These are phyloP conservation scores for Isatis tinctoria DNA, from an alignment of 345 rosid species.

Conservation along the genomic window DNA sequence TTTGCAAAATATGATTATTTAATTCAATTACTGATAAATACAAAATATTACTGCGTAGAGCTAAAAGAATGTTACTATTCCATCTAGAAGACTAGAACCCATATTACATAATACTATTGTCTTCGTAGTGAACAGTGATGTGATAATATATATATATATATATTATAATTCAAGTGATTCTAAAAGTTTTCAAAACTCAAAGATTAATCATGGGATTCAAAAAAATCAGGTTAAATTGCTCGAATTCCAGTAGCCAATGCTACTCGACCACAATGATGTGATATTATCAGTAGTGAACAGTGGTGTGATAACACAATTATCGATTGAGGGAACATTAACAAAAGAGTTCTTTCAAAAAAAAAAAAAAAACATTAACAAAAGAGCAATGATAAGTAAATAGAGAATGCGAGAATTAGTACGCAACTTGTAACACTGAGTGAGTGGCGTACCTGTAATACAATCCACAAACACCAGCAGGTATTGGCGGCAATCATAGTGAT, in stretches of 20 bases:
- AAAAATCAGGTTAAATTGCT: too few species aligned
- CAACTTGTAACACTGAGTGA: background rate
- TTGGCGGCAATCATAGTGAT: slow-evolving; percentile 76
- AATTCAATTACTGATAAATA: background rate
- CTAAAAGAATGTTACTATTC: background rate
- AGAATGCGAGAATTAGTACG: background rate
- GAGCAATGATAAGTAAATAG: background rate
- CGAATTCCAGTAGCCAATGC: too few species aligned
- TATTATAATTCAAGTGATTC: too few species aligned
- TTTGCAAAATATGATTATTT: background rate
- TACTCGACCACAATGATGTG: too few species aligned
- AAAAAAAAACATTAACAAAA: background rate
- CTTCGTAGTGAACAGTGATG: background rate
- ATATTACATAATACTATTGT: background rate
- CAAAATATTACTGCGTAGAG: background rate
- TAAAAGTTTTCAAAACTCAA: too few species aligned
- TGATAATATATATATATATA: too few species aligned
- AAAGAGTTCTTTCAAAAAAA: too few species aligned
- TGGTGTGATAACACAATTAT: too few species aligned
- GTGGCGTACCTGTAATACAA: slow-evolving; percentile 65
- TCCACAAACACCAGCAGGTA: slow-evolving; percentile 74
- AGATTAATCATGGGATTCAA: too few species aligned
- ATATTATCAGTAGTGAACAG: too few species aligned
- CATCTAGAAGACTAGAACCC: background rate
- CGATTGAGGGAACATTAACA: too few species aligned